Conservation (phyloP, 352 stramenopile species). For the Phytophthora europaea region DNA sequence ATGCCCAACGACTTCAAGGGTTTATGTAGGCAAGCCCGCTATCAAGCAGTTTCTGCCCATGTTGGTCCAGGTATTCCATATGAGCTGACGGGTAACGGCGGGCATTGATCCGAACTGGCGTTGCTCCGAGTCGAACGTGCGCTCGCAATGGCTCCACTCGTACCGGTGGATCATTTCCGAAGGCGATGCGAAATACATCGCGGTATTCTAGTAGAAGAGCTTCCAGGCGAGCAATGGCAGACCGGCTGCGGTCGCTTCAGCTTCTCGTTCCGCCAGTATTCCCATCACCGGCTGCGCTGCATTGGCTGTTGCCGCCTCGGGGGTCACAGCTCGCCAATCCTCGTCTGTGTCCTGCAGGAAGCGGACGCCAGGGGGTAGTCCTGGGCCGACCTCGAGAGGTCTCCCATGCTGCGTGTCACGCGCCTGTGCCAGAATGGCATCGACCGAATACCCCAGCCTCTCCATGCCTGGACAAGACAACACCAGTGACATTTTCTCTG, state of each 20-base stretch:
- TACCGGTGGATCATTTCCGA: conserved; percentile 2
- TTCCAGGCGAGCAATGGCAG: neutral
- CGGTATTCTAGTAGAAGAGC: neutral
- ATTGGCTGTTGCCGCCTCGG: too few relatives aligned
- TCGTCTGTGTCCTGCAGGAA: too few relatives aligned
- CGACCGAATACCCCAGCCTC: neutral
- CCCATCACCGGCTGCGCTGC: too few relatives aligned
- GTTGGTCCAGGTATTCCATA: conserved; percentile 8
- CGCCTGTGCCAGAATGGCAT: neutral
- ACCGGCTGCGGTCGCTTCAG: neutral
- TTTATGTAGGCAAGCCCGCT: conserved; percentile 3
- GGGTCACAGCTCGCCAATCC: too few relatives aligned
- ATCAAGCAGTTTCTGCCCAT: conserved; percentile 1
- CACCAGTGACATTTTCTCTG: neutral
- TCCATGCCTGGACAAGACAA: neutral
- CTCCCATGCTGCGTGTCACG: conserved; percentile 5
- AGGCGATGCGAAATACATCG: conserved; percentile 5
- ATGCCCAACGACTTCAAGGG: neutral
- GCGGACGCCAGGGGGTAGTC: too few relatives aligned
- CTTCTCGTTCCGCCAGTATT: too few relatives aligned
- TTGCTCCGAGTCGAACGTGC: neutral
- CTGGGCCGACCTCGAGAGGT: too few relatives aligned
- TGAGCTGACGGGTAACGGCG: conserved; percentile 7
- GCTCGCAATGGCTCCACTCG: neutral
- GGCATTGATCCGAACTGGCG: conserved; percentile 1